Percentiles rank a stretch among this genome's conserved stretches.
Evolutionary conservation across 2,329 filamentous ascomycete species (phyloP).

Genomic region (Trichophyton simii): DNA sequence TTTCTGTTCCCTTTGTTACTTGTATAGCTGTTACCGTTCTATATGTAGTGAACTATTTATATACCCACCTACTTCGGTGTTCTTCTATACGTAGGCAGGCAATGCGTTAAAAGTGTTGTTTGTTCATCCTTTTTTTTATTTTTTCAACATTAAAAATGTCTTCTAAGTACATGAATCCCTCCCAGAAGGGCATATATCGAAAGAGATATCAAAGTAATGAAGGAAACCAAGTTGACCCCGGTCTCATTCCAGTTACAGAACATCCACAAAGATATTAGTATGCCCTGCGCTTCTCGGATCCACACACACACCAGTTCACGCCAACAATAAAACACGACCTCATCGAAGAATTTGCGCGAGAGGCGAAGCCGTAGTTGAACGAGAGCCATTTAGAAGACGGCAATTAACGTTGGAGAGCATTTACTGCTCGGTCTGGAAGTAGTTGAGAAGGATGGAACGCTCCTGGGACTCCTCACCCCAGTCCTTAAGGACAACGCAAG

Average conservation of each 20-base stretch:
- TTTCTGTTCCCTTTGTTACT: not conserved
- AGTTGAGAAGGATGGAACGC: slow-evolving; percentile 98
- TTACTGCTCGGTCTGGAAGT: slow-evolving; percentile 79
- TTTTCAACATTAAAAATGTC: not conserved
- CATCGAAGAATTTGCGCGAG: not conserved
- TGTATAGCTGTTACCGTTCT: not conserved
- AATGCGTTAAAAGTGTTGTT: not conserved
- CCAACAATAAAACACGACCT: not conserved
- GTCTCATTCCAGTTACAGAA: not conserved
- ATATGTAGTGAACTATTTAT: not conserved
- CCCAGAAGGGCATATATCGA: not conserved
- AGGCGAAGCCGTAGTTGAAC: not conserved
- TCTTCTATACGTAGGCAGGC: not conserved
- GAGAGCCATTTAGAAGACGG: not conserved
- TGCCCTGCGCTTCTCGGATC: not conserved
- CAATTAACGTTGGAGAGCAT: slow-evolving; percentile 9
- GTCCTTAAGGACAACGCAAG: slow-evolving; percentile 98
- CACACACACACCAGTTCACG: not conserved
- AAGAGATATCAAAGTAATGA: not conserved
- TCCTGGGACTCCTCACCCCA: slow-evolving; percentile 99
- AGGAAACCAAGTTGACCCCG: not conserved
- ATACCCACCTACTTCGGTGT: not conserved
- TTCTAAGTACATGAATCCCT: not conserved
- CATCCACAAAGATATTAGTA: not conserved
- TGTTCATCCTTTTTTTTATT: not conserved